A percentile compares a stretch with the other conserved stretches of the same genome.
Conservation (phyloP, 257 asterid genomes). For the Plantago major region DNA sequence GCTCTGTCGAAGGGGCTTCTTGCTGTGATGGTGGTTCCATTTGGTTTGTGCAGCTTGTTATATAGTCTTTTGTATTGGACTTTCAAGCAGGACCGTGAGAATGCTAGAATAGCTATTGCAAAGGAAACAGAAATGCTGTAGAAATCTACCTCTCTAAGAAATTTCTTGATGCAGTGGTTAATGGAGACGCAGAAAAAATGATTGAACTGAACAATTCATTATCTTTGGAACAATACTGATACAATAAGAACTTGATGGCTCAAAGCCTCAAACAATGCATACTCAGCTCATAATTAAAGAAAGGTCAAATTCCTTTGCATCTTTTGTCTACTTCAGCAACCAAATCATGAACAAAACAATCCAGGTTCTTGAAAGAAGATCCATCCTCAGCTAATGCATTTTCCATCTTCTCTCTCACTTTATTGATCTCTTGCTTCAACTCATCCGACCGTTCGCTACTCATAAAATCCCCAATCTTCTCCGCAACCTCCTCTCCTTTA, state of each 20-base stretch:
- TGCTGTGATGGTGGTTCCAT: constrained; percentile 89
- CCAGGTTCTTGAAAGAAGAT: constrained; percentile 31
- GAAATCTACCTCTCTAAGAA: neutral
- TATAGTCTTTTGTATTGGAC: constrained; percentile 89
- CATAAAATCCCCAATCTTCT: constrained; percentile 32
- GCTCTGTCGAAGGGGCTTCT: constrained; percentile 88
- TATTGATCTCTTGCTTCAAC: constrained; percentile 15
- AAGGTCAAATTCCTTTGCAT: neutral
- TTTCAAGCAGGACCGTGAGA: constrained; percentile 72
- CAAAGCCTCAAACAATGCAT: too few relatives aligned
- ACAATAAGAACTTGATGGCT: too few relatives aligned
- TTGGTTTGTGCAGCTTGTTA: constrained; percentile 79
- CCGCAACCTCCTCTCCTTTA: constrained; percentile 25
- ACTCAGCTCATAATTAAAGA: too few relatives aligned
- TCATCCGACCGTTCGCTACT: constrained; percentile 15
- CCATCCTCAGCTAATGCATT: constrained; percentile 33
- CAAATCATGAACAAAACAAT: constrained; percentile 35
- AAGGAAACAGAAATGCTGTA: constrained; percentile 83
- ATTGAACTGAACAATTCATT: too few relatives aligned
- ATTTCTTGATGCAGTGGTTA: too few relatives aligned
- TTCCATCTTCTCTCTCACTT: constrained; percentile 17
- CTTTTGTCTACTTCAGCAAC: constrained; percentile 3
- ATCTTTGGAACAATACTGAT: too few relatives aligned
- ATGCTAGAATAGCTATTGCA: constrained; percentile 52
- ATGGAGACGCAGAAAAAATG: too few relatives aligned